Evolutionary conservation across 176 grass and related monocot genomes (phyloP), one percentile per base, ranked within the genome.

Genomic region (Zizania latifolia): DNA sequence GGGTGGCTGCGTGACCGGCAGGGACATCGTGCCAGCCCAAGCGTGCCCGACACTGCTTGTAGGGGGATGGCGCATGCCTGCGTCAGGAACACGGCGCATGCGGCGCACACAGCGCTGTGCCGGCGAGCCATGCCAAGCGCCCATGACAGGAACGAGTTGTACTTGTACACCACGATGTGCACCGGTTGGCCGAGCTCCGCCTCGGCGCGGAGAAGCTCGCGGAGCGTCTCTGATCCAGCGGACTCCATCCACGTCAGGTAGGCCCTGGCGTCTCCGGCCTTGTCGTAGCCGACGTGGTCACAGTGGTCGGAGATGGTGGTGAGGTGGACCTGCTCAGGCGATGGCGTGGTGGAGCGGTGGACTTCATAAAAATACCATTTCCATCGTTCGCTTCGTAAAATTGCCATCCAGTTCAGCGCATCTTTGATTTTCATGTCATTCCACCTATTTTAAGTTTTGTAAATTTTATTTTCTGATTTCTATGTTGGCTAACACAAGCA

Each of bases 21-120:
- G 17, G 12, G 39, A 19, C 10, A 92, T 9, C 78, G 22, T 53
- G 40, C 79, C 81, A 32, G 69, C 83, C 35, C 41, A 70, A 14
- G 69, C 77, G 83, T 89, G 92, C 55, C 19, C 75, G 78, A n/a
- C n/a, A n/a, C n/a, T n/a, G n/a, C n/a, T n/a, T n/a, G n/a, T n/a
- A n/a, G n/a, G n/a, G n/a, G n/a, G n/a, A n/a, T n/a, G n/a, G n/a
- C n/a, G n/a, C n/a, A n/a, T 24, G 78, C 56, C 87, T 96, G 86
- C 43, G 92, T 89, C 74, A 92, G 76, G 86, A 92, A 87, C 23
- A n/a, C n/a, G n/a, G n/a, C n/a, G n/a, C n/a, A n/a, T n/a, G 81
- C 65, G 0, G 83, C 86, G 55, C 65, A 45, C 8, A 71, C 54
- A 0, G 67, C 62, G 39, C 76, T 36, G 17, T 32, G 65, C 54